phyloP scores from a whole-genome alignment of 2,329 filamentous ascomycete species.

The Metarhizium guizhouense region DNA sequence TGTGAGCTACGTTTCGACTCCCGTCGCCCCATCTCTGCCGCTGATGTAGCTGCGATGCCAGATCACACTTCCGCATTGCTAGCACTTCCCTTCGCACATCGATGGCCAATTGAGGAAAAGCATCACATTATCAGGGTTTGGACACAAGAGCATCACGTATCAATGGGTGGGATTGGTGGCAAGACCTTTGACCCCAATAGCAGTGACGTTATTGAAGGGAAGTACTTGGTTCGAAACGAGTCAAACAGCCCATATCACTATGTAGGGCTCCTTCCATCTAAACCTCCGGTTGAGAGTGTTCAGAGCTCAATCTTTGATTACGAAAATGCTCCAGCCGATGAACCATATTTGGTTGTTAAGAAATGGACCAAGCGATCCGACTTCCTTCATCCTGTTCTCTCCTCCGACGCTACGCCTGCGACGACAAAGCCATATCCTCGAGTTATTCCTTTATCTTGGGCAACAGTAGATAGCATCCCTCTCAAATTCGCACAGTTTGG shows the following conservation, averaged over 20 bases:
- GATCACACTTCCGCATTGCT: constrained; percentile 40
- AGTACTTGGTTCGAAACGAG: constrained; percentile 32
- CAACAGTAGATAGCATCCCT: constrained; percentile 40
- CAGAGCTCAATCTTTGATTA: constrained; percentile 27
- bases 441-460: constrained; percentile 37
- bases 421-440: constrained; percentile 33
- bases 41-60: constrained; percentile 8
- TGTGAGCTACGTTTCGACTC: constrained; percentile 23
- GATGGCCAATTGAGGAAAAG: constrained; percentile 29
- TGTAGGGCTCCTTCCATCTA: constrained; percentile 29
- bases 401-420: constrained; percentile 4
- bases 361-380: constrained; percentile 48
- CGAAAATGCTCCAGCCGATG: constrained; percentile 30
- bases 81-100: constrained; percentile 37
- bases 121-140: constrained; percentile 36
- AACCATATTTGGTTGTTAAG: constrained; percentile 38
- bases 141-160: constrained; percentile 15
- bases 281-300: constrained; percentile 33
- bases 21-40: constrained; percentile 10
- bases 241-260: constrained; percentile 30
- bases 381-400: constrained; percentile 39
- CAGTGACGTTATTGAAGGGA: constrained; percentile 11
- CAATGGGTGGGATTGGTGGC: constrained; percentile 21
- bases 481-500: constrained; percentile 38
- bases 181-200: constrained; percentile 15